A percentile compares a stretch with the other conserved stretches of the same genome.
Evolutionary conservation across 2,329 filamentous ascomycete species (phyloP).

Genomic region (Ceratocystiopsis sp.): DNA sequence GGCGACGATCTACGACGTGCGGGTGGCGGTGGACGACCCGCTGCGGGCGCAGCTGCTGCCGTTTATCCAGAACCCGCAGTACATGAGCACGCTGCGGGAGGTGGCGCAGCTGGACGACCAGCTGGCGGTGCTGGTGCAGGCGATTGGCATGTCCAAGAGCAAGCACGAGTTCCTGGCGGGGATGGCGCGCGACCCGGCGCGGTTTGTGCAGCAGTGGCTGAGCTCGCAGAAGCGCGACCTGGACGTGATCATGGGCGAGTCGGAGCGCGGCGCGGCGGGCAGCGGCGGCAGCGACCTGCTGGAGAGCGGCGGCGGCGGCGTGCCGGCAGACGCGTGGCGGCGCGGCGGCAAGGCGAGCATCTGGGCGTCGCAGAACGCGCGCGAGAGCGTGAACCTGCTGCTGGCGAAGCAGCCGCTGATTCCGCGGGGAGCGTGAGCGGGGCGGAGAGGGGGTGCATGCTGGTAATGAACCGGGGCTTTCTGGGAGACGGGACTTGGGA

Average conservation of each 20-base stretch:
- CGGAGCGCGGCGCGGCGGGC: constrained; percentile 36
- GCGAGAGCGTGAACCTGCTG: constrained; percentile 46
- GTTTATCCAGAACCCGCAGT: constrained; percentile 51
- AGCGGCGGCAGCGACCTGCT: constrained; percentile 1
- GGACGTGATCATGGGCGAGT: constrained; percentile 74
- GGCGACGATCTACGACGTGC: constrained; percentile 79
- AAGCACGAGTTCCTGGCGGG: constrained; percentile 78
- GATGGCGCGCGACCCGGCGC: constrained; percentile 64
- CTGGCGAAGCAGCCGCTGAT: constrained; percentile 31
- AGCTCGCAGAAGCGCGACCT: constrained; percentile 82
- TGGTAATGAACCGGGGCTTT: no score
- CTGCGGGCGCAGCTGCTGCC: constrained; percentile 49
- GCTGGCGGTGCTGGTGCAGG: constrained; percentile 66
- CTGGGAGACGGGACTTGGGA: no score
- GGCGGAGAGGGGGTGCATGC: not conserved
- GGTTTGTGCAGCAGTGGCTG: constrained; percentile 75
- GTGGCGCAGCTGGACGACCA: constrained; percentile 70
- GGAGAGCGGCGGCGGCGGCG: constrained; percentile 5
- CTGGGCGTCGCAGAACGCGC: constrained; percentile 39
- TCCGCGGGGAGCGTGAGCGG: constrained; percentile 5
- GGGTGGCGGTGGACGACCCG: constrained; percentile 70
- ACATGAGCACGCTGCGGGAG: constrained; percentile 56
- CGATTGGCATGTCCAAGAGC: constrained; percentile 67
- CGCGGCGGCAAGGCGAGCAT: constrained; percentile 36
- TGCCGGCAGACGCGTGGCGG: constrained; percentile 51